These are phyloP conservation scores for Stenogyne calaminthoides DNA, from an alignment of 305 asterid species.

Conservation along the genomic window DNA sequence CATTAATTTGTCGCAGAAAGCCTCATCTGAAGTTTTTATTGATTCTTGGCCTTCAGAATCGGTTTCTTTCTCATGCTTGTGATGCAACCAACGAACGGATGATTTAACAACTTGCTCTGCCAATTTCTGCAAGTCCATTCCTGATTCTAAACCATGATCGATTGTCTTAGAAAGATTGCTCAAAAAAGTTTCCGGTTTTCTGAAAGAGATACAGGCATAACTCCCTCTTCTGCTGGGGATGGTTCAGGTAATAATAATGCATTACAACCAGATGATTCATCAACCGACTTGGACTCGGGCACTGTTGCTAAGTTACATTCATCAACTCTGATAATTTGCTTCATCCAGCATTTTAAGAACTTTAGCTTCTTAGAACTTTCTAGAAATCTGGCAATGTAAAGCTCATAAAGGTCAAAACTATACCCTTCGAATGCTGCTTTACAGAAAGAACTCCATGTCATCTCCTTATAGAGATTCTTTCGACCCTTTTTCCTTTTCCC, in stretches of 20 bases:
- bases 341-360: constrained; percentile 93
- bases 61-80: constrained; percentile 36
- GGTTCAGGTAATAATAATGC: constrained; percentile 39
- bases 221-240: constrained; percentile 49
- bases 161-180: constrained; percentile 53
- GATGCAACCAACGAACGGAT: constrained; percentile 55
- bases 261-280: constrained; percentile 42
- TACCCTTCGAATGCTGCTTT: constrained; percentile 65
- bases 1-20: constrained; percentile 39
- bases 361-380: constrained; percentile 69
- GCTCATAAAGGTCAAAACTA: constrained; percentile 66
- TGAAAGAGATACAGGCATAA: constrained; percentile 36
- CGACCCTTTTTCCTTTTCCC: constrained; percentile 54
- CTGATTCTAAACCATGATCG: constrained; percentile 70
- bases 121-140: constrained; percentile 77
- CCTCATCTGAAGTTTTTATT: constrained; percentile 33
- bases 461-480: constrained; percentile 45
- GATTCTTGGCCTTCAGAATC: constrained; percentile 40
- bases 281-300: constrained; percentile 37
- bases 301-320: constrained; percentile 30
- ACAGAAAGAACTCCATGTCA: constrained; percentile 77
- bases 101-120: constrained; percentile 76
- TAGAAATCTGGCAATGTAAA: constrained; percentile 47
- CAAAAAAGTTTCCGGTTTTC: constrained; percentile 63
- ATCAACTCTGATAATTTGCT: constrained; percentile 54